These are phyloP conservation scores for Boletus rufocinnamomeus DNA, from an alignment of 768 basidiomycete genomes.

Conservation along the genomic window DNA sequence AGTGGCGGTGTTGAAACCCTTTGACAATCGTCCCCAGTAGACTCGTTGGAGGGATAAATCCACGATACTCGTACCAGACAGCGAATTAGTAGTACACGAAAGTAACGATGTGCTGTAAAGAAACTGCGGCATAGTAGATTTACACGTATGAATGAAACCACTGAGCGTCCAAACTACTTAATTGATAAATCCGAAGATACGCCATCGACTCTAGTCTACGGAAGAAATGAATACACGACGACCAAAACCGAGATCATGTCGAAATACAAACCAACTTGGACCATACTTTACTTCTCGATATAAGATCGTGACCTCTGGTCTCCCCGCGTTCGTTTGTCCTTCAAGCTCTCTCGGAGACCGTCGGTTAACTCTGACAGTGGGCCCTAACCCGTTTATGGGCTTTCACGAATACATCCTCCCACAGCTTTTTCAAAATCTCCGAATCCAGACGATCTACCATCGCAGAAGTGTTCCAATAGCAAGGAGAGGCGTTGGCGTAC, in stretches of 20 bases:
- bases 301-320: not conserved
- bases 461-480: constrained; percentile 12
- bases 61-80: too few relatives aligned
- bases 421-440: constrained; percentile 15
- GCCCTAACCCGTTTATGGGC: constrained; percentile 3
- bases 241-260: not conserved
- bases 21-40: too few relatives aligned
- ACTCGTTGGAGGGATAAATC: too few relatives aligned
- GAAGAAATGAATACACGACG: not conserved
- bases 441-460: constrained; percentile 18
- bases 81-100: too few relatives aligned
- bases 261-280: not conserved
- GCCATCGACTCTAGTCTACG: not conserved
- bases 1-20: not conserved
- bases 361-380: not conserved
- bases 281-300: not conserved
- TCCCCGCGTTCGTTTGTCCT: not conserved
- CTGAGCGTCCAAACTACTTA: not conserved
- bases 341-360: not conserved
- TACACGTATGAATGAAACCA: not conserved
- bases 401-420: constrained; percentile 26
- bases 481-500: not conserved
- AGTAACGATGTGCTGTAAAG: not conserved
- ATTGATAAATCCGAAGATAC: not conserved
- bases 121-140: not conserved